Base-by-base conservation (phyloP, 257 asterid genomes). In the Scutellaria galericulata region DNA sequence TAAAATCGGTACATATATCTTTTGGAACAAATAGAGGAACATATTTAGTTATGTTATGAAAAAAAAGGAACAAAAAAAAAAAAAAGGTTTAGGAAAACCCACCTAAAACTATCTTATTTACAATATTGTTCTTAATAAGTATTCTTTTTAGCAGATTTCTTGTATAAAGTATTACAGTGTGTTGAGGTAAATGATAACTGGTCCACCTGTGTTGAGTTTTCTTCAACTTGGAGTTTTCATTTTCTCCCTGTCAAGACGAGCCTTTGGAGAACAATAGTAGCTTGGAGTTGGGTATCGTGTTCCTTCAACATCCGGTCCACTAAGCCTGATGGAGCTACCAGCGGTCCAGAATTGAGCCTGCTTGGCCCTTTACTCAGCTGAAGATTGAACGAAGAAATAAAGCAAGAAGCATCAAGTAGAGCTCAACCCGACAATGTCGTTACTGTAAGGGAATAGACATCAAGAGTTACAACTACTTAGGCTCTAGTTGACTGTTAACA, bases 281-380 rank as follows among this genome's bases (percentile, higher is more conserved):
- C 99, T 78, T 87, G 99, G 44, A 95, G 86, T 52, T 89, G 98
- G 44, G 93, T 93, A 75, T 95, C 98, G 12, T 92, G 93, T 54
- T 92, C 99, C 80, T 88, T 90, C 81, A 95, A 62, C 80, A 83
- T 85, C 86, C 90, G 96, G 59, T 92, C 98, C 84, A 88, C 85
- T 86, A 87, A 87, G 54, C 91, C 95, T 0, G 98, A 86, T 9
- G 98, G 96, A 37, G 83, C 98, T 40, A 90, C 79, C 67, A 95
- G 66, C 0, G 99, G 98, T 18, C 99, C 99, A 0, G 99, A 95
- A 85, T 89, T 92, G 85, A 92, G 97, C 65, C 92, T 92, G 71
- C 83, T 91, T 47, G 96, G 87, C 53, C 96, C 97, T 74, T 83
- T 82, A 7, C 95, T 95, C 74, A 83, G 68, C 97, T 91, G 82